Conservation (phyloP, 163 green algal genomes). For the Chloromonas sp. region DNA sequence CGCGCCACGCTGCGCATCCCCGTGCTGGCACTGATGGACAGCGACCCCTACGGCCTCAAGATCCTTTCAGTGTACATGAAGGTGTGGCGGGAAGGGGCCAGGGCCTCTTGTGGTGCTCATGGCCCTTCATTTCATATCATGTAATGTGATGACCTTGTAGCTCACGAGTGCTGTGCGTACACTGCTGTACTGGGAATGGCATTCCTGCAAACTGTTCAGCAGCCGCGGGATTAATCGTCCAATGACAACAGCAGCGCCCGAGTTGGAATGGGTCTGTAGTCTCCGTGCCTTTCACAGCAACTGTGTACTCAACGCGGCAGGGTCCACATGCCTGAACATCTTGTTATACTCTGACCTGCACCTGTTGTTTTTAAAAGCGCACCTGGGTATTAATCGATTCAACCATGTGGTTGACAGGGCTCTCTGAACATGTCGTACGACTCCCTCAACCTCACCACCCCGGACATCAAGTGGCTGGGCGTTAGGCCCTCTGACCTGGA, state of each 20-base stretch:
- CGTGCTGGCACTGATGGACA: slow-evolving; percentile 91
- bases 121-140: background rate
- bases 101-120: background rate
- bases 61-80: slow-evolving; percentile 98
- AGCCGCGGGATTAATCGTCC: too few species aligned
- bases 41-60: slow-evolving; percentile 94
- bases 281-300: too few species aligned
- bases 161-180: too few species aligned
- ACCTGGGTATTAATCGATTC: too few species aligned
- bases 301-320: too few species aligned
- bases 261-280: too few species aligned
- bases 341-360: too few species aligned
- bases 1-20: slow-evolving; percentile 85
- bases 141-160: background rate
- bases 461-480: slow-evolving; percentile 83
- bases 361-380: too few species aligned
- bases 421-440: slow-evolving; percentile 98
- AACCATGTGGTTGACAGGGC: slow-evolving; percentile 33
- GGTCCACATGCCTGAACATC: too few species aligned
- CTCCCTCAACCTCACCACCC: slow-evolving; percentile 82
- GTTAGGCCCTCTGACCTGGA: slow-evolving; percentile 87
- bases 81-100: background rate
- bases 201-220: too few species aligned
- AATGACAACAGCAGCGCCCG: too few species aligned
- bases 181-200: too few species aligned